These are phyloP conservation scores for Digitaria exilis DNA, from an alignment of 202 grass and related monocot species.

Conservation along the genomic window DNA sequence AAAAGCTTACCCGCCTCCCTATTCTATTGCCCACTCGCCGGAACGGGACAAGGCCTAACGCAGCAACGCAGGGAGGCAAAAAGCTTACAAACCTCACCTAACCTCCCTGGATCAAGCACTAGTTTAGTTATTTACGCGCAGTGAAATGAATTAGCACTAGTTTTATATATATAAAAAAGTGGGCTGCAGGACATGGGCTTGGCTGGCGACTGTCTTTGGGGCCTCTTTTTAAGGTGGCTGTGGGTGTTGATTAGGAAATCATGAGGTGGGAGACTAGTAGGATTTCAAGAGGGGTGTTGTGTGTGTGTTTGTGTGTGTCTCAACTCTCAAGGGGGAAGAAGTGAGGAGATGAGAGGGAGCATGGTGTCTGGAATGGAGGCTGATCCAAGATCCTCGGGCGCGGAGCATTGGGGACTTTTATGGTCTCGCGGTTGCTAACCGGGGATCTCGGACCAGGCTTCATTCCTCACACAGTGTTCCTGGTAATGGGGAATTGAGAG, in stretches of 20 bases:
- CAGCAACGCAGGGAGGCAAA: constrained; percentile 14
- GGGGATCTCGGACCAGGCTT: constrained; percentile 58
- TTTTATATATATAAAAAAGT: constrained; percentile 7
- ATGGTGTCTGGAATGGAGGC: constrained; percentile 55
- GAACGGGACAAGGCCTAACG: constrained; percentile 33
- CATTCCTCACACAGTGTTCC: constrained; percentile 45
- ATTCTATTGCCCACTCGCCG: constrained; percentile 33
- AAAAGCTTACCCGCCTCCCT: constrained; percentile 39
- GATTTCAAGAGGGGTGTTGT: not conserved
- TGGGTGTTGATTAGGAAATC: constrained; percentile 48
- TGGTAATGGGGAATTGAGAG: not conserved
- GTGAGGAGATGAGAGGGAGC: constrained; percentile 8
- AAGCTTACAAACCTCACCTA: constrained; percentile 42
- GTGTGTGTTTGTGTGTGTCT: too few species aligned
- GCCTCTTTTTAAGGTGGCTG: constrained; percentile 37
- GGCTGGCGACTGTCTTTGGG: not conserved
- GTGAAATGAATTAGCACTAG: not conserved
- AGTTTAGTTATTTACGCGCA: constrained; percentile 7
- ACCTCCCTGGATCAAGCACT: constrained; percentile 25
- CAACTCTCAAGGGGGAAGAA: not conserved
- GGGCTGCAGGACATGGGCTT: constrained; percentile 40
- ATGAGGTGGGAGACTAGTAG: constrained; percentile 1
- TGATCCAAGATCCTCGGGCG: constrained; percentile 49
- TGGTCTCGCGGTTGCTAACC: not conserved
- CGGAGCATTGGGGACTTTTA: not conserved